Percentiles rank a stretch among this genome's conserved stretches.
phyloP scores from a whole-genome alignment of 2,329 filamentous ascomycete species.

The Fusarium sterilihyphosum region DNA sequence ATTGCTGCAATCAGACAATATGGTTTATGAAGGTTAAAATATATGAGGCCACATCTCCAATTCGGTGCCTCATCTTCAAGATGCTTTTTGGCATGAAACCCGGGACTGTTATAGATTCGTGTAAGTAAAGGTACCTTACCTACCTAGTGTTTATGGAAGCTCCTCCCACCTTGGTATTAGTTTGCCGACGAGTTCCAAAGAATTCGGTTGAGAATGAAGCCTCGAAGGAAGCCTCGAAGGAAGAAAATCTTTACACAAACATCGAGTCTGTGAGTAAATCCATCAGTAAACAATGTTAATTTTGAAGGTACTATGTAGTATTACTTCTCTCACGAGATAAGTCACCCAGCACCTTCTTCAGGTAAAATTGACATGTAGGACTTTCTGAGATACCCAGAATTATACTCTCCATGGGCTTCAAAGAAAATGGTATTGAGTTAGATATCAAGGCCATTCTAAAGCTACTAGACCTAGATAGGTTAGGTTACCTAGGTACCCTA shows the following conservation, averaged over 20 bases:
- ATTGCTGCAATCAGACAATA: neutral
- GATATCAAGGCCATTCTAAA: neutral
- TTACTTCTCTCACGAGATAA: neutral
- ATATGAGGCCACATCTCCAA: neutral
- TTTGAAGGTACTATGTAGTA: neutral
- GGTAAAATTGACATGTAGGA: conserved; percentile 1
- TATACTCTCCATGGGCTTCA: neutral
- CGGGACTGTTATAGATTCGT: too few relatives aligned
- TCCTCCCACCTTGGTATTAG: neutral
- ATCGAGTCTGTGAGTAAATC: neutral
- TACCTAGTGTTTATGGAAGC: neutral
- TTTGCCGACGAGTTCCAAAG: neutral
- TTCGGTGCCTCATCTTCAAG: neutral
- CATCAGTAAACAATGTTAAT: neutral
- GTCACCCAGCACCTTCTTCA: neutral
- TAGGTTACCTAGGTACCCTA: neutral
- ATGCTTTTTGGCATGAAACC: neutral
- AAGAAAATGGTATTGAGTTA: neutral
- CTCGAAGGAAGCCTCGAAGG: neutral
- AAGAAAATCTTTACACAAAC: neutral
- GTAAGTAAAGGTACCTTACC: neutral
- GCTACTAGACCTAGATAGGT: too few relatives aligned
- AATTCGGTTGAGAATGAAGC: neutral
- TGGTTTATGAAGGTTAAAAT: neutral
- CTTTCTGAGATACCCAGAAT: neutral